A percentile compares a stretch with the other conserved stretches of the same genome.
Evolutionary conservation across 2,329 filamentous ascomycete species (phyloP).

Genomic region (Arachnopeziza araneosa): DNA sequence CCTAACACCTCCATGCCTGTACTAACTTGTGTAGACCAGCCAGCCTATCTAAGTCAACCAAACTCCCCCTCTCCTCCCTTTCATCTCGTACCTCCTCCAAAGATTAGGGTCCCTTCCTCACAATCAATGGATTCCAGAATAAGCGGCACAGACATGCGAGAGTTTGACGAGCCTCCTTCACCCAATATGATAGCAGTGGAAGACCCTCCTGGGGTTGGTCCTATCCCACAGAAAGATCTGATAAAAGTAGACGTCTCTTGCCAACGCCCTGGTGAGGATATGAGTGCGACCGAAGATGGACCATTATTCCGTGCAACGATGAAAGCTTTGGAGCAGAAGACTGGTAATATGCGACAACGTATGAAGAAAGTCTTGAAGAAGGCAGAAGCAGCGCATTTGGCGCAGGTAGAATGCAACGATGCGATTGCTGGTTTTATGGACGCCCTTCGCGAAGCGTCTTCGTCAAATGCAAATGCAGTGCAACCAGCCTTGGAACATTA

Average conservation of each 20-base stretch:
- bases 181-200: conserved; percentile 41
- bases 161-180: conserved; percentile 52
- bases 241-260: conserved; percentile 86
- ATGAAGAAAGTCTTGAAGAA: conserved; percentile 96
- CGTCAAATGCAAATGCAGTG: conserved; percentile 92
- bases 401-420: conserved; percentile 81
- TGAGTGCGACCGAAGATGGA: conserved; percentile 81
- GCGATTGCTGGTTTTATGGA: conserved; percentile 78
- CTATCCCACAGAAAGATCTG: conserved; percentile 25
- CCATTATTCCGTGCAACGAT: conserved; percentile 95
- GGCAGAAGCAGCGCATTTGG: conserved; percentile 79
- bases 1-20: neutral
- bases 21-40: conserved; percentile 21
- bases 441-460: conserved; percentile 78
- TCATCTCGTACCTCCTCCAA: conserved; percentile 65
- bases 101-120: conserved; percentile 76
- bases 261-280: conserved; percentile 79
- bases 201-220: conserved; percentile 6
- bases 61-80: conserved; percentile 67
- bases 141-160: conserved; percentile 58
- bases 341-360: conserved; percentile 82
- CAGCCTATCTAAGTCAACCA: conserved; percentile 46
- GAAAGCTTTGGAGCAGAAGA: conserved; percentile 94
- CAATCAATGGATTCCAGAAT: conserved; percentile 82
- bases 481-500: conserved; percentile 96